These are phyloP conservation scores for Taiozyma onychis DNA, from an alignment of 1,139 yeast genomes.

Conservation along the genomic window DNA sequence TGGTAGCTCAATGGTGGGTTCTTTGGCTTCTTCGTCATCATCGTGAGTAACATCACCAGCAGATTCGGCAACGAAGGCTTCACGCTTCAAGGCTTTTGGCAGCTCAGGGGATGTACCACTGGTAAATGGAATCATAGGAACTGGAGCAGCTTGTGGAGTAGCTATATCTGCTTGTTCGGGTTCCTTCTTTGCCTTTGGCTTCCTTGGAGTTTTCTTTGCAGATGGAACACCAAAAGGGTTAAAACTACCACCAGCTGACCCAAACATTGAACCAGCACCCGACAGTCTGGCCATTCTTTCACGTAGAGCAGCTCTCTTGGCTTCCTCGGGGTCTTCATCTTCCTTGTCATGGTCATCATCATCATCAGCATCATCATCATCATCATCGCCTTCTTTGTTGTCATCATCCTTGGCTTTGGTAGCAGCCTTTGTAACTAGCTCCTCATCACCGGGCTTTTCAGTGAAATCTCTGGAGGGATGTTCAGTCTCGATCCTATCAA, in stretches of 20 bases:
- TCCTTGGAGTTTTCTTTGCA: conserved; percentile 26
- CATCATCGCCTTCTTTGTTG: conserved; percentile 32
- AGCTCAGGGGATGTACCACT: conserved; percentile 28
- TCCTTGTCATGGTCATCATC: conserved; percentile 42
- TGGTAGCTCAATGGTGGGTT: background rate
- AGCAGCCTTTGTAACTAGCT: background rate
- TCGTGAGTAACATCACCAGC: conserved; percentile 12
- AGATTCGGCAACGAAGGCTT: background rate
- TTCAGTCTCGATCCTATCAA: background rate
- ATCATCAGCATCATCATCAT: conserved; percentile 37
- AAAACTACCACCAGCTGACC: conserved; percentile 67
- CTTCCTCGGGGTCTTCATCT: conserved; percentile 69
- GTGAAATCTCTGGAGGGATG: background rate
- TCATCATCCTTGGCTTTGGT: conserved; percentile 10
- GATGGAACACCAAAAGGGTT: conserved; percentile 41
- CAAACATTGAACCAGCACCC: conserved; percentile 85
- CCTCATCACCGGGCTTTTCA: conserved; percentile 3
- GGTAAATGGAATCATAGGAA: conserved; percentile 51
- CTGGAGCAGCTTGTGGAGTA: conserved; percentile 29
- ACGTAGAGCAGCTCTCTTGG: conserved; percentile 70
- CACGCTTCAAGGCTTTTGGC: conserved; percentile 22
- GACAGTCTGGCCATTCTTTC: conserved; percentile 96
- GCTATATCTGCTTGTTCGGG: conserved; percentile 11
- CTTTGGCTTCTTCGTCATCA: conserved; percentile 2
- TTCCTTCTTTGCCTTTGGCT: conserved; percentile 24